phyloP scores from a whole-genome alignment of 108 stramenopile species.

The Skeletonema marinoi region DNA sequence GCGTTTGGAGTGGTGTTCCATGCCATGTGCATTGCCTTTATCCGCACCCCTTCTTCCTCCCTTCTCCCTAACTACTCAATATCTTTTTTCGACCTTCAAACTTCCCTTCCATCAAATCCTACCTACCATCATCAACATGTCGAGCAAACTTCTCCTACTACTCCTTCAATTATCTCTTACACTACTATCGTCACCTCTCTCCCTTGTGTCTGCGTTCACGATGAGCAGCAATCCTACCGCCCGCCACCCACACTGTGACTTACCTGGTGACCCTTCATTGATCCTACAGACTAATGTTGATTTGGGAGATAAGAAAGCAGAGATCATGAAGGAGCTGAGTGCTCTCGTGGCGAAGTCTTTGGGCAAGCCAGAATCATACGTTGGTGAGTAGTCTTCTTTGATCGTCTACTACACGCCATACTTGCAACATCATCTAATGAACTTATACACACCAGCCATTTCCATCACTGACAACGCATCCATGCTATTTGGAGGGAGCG shows the following conservation, averaged over 20 bases:
- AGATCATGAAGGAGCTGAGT: slow-evolving; percentile 69
- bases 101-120: too few species aligned
- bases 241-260: slow-evolving; percentile 43
- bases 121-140: background rate
- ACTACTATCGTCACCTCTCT: background rate
- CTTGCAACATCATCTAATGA: background rate
- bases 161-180: background rate
- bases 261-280: slow-evolving; percentile 82
- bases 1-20: too few species aligned
- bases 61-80: too few species aligned
- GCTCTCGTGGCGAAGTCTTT: slow-evolving; percentile 37
- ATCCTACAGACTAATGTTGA: slow-evolving; percentile 79
- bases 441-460: slow-evolving; percentile 48
- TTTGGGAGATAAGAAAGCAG: slow-evolving; percentile 71
- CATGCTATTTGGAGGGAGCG: slow-evolving; percentile 77
- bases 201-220: background rate
- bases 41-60: too few species aligned
- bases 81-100: too few species aligned
- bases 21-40: too few species aligned
- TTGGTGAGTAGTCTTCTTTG: slow-evolving; percentile 47
- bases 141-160: background rate
- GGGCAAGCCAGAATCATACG: slow-evolving; percentile 81
- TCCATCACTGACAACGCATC: slow-evolving; percentile 75
- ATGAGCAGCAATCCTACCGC: background rate
- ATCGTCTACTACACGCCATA: background rate